Percentiles rank a stretch among this genome's conserved stretches.
Conservation (phyloP, 2,329 filamentous ascomycete genomes). For the Alternaria brassicicola region DNA sequence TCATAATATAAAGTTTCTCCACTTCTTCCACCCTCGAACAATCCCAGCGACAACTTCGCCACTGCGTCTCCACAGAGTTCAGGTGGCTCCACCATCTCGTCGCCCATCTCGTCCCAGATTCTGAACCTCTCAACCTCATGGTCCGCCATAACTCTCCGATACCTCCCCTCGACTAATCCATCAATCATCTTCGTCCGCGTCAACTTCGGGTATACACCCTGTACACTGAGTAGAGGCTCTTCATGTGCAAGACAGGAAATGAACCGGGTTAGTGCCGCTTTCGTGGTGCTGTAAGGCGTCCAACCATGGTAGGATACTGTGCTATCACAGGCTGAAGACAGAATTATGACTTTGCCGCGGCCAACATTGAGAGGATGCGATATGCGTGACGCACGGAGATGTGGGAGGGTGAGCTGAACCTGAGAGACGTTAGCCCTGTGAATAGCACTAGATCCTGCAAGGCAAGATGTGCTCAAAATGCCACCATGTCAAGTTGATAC, state of each 20-base stretch:
- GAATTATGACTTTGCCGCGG: slow-evolving; percentile 27
- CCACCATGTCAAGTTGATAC: background rate
- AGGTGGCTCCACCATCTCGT: slow-evolving; percentile 34
- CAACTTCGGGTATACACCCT: slow-evolving; percentile 35
- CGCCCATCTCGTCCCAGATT: slow-evolving; percentile 32
- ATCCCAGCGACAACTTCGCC: slow-evolving; percentile 29
- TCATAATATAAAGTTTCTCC: slow-evolving; percentile 34
- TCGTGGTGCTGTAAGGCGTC: slow-evolving; percentile 34
- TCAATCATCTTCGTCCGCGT: slow-evolving; percentile 37
- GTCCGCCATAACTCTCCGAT: slow-evolving; percentile 33
- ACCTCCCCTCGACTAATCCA: slow-evolving; percentile 27
- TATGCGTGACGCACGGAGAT: slow-evolving; percentile 22
- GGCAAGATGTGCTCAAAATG: background rate
- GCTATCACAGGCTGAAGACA: slow-evolving; percentile 31
- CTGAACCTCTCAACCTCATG: slow-evolving; percentile 36
- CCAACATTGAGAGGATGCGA: slow-evolving; percentile 24
- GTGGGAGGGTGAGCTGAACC: slow-evolving; percentile 28
- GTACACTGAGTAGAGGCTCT: slow-evolving; percentile 26
- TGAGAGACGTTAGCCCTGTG: background rate
- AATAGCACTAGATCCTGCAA: background rate
- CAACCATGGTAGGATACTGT: slow-evolving; percentile 32
- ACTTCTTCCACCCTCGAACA: slow-evolving; percentile 30
- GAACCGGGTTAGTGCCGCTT: slow-evolving; percentile 35
- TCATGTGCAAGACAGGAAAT: slow-evolving; percentile 34
- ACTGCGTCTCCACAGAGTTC: slow-evolving; percentile 31